Evolutionary conservation across 2,329 filamentous ascomycete species (phyloP), one percentile per base, ranked within the genome.

Genomic region (Cryphonectria carpinicola): DNA sequence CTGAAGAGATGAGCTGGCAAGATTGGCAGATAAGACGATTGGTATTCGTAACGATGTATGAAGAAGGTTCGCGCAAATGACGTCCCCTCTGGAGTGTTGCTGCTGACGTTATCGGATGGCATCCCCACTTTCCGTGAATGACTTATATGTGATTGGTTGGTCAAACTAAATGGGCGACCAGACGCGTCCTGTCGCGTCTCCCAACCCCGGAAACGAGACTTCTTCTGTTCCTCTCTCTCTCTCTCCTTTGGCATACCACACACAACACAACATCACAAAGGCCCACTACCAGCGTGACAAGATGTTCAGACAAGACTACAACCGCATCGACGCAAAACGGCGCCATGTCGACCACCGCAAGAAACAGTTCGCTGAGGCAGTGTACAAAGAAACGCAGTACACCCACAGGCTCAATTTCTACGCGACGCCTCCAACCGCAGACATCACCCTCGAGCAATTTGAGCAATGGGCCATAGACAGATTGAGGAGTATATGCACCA

Each of bases 381-480:
- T 87, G 69, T 97, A 90, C 85, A 91, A 93, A 80, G 90, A 94
- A 74, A 87, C 91, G 70, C 86, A 92, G 60, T 99, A 98, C 79
- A 89, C 91, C 19, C 87, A 95, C 80, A 92, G 95, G 70, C 88
- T 99, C 77, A 99, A 97, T 84, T 95, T 98, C 82, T 99, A 99
- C 83, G 84, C 89, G 60, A 87, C 91, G 37, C 93, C 96, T 62
- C 96, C 96, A 0, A 98, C 94, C 0, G 92, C 93, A 64, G 96
- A 99, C 78, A 96, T 99, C 76, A 97, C 94, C 0, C 89, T 99
- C 58, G 96, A 99, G 79, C 91, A 99, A 79, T 99, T 99, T 77
- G 96, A 99, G 80, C 94, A 97, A 87, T 99, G 96, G 96, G 96
- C 95, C 14, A 98, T 99, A 77, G 93, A 97, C 77, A 87, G 96